Percentiles rank a stretch among this genome's conserved stretches.
These are phyloP conservation scores for Medicago ruthenica DNA, from an alignment of 306 rosid genomes.

Conservation along the genomic window DNA sequence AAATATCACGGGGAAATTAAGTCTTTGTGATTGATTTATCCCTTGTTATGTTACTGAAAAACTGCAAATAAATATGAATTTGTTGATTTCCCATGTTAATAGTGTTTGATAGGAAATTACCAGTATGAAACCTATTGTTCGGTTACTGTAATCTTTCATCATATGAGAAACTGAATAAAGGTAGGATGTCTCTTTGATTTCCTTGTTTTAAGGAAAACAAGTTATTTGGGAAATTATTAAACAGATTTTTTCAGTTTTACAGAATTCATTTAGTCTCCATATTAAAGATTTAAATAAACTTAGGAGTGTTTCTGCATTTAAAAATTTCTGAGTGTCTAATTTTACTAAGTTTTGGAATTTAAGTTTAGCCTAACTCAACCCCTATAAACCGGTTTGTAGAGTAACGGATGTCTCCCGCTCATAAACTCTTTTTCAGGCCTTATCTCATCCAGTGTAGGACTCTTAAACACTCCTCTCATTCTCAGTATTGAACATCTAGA, in stretches of 20 bases:
- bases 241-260: not conserved
- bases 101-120: conserved; percentile 22
- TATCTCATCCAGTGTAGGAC: not conserved
- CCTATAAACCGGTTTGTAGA: too few species aligned
- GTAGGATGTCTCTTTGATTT: not conserved
- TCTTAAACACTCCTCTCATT: not conserved
- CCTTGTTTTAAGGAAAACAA: not conserved
- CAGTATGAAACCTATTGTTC: conserved; percentile 15
- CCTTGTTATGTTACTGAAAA: conserved; percentile 2
- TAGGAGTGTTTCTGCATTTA: not conserved
- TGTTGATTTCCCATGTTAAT: not conserved
- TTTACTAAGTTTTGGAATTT: too few species aligned
- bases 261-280: not conserved
- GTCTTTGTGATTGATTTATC: conserved; percentile 8
- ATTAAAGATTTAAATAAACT: too few species aligned
- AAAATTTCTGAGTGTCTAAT: too few species aligned
- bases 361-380: too few species aligned
- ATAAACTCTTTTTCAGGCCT: not conserved
- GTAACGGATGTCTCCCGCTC: not conserved
- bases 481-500: not conserved
- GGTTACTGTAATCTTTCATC: not conserved
- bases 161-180: conserved; percentile 1
- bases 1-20: not conserved
- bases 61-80: not conserved
- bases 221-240: not conserved